A percentile compares a stretch with the other conserved stretches of the same genome.
phyloP scores from a whole-genome alignment of 805 yeast genomes.

The Komagataella phaffii region DNA sequence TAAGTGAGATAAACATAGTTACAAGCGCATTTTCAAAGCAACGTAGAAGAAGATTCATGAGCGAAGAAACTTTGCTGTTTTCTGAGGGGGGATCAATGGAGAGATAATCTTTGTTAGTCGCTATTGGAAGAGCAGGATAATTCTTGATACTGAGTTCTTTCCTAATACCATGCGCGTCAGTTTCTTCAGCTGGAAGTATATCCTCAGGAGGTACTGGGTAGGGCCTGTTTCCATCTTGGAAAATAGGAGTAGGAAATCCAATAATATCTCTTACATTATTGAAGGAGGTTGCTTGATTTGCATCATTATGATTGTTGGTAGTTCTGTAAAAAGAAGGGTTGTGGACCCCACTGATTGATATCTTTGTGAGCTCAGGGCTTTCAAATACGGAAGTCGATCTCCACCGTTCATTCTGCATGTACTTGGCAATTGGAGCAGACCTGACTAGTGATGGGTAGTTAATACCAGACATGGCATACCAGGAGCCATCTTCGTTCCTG shows the following conservation, averaged over 20 bases:
- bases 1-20: slow-evolving; percentile 21
- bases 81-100: slow-evolving; percentile 8
- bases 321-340: slow-evolving; percentile 9
- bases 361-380: slow-evolving; percentile 23
- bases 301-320: not conserved
- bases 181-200: not conserved
- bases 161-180: not conserved
- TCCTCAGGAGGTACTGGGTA: not conserved
- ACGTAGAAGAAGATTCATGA: slow-evolving; percentile 12
- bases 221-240: not conserved
- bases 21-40: slow-evolving; percentile 37
- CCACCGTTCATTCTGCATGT: slow-evolving; percentile 33
- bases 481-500: slow-evolving; percentile 46
- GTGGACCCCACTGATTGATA: slow-evolving; percentile 40
- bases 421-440: slow-evolving; percentile 65
- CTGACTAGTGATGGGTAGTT: slow-evolving; percentile 73
- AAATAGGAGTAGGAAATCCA: slow-evolving; percentile 2
- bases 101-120: not conserved
- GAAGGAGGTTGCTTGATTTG: slow-evolving; percentile 2
- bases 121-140: not conserved
- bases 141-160: not conserved
- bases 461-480: slow-evolving; percentile 77
- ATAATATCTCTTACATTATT: slow-evolving; percentile 3
- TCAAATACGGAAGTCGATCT: slow-evolving; percentile 22
- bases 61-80: not conserved